Evolutionary conservation across 192 early-diverging fungal species (phyloP).

Genomic region (Lobosporangium transversale): DNA sequence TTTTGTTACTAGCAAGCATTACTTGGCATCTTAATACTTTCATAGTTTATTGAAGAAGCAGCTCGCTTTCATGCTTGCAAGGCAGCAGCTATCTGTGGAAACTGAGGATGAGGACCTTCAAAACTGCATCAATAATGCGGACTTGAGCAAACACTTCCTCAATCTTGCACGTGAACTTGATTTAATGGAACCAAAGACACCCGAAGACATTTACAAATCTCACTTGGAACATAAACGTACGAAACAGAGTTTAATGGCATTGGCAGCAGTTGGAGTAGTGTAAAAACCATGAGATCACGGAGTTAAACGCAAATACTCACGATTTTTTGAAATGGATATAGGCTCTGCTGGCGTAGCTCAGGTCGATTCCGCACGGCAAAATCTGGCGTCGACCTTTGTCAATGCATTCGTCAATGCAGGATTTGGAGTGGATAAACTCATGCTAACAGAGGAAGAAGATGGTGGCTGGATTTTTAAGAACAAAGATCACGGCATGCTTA

Average conservation of each 20-base stretch:
- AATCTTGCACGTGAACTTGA: conserved; percentile 92
- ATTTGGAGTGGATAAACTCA: conserved; percentile 94
- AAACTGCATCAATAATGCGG: conserved; percentile 90
- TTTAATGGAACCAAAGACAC: conserved; percentile 93
- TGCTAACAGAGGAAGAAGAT: conserved; percentile 79
- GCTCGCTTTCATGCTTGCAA: conserved; percentile 92
- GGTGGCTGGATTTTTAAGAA: conserved; percentile 96
- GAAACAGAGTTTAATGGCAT: too few relatives aligned
- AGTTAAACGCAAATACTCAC: too few relatives aligned
- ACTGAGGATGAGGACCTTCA: conserved; percentile 87
- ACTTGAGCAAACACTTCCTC: conserved; percentile 88
- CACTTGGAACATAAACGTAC: conserved; percentile 91
- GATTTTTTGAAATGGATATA: too few relatives aligned
- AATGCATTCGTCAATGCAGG: conserved; percentile 99
- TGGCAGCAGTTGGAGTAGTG: too few relatives aligned
- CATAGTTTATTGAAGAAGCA: conserved; percentile 88
- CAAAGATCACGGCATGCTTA: conserved; percentile 97
- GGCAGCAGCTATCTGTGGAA: conserved; percentile 85
- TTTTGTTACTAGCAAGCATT: too few relatives aligned
- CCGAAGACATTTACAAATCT: conserved; percentile 98
- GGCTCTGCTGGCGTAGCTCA: conserved; percentile 67
- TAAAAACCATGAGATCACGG: too few relatives aligned
- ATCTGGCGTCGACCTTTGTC: conserved; percentile 97
- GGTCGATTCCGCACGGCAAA: conserved; percentile 95
- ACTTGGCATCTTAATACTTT: too few relatives aligned